Evolutionary conservation across 2,329 filamentous ascomycete species (phyloP).

Genomic region (Rutstroemia sp.): DNA sequence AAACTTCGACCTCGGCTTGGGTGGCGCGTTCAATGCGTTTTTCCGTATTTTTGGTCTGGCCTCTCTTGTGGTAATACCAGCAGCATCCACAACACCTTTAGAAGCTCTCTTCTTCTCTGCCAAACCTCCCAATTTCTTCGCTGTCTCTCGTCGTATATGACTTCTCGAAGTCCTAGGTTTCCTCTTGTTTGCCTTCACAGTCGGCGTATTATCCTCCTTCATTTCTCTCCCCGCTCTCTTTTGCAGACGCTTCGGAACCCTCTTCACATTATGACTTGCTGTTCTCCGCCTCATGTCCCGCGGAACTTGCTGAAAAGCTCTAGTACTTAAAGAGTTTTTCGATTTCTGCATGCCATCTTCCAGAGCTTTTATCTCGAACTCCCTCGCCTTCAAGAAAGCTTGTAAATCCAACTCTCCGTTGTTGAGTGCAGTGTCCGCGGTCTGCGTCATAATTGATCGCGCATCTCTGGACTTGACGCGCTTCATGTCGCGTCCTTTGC

Average conservation of each 20-base stretch:
- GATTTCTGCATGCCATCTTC: constrained; percentile 74
- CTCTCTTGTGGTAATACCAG: constrained; percentile 32
- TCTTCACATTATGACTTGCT: constrained; percentile 90
- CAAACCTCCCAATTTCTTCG: constrained; percentile 60
- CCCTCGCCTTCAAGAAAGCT: constrained; percentile 74
- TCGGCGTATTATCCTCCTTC: constrained; percentile 84
- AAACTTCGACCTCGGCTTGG: constrained; percentile 59
- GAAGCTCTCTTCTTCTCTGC: constrained; percentile 46
- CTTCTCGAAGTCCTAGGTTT: constrained; percentile 51
- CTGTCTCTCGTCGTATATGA: constrained; percentile 66
- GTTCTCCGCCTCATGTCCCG: constrained; percentile 77
- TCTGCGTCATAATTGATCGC: constrained; percentile 38
- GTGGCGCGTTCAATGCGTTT: constrained; percentile 59
- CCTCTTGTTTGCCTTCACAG: constrained; percentile 57
- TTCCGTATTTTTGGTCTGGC: constrained; percentile 61
- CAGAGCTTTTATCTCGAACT: constrained; percentile 82
- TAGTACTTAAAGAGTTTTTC: constrained; percentile 51
- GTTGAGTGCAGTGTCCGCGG: constrained; percentile 33
- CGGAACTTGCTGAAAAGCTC: constrained; percentile 89
- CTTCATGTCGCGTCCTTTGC: constrained; percentile 28
- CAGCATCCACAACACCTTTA: constrained; percentile 26
- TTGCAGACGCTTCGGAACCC: constrained; percentile 72
- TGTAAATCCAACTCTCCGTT: constrained; percentile 81
- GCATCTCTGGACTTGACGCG: constrained; percentile 36
- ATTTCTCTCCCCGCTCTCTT: constrained; percentile 66